Evolutionary conservation across 164 flowering plant species (phyloP), one percentile per base, ranked within the genome.

Genomic region (Magnolia officinalis): DNA sequence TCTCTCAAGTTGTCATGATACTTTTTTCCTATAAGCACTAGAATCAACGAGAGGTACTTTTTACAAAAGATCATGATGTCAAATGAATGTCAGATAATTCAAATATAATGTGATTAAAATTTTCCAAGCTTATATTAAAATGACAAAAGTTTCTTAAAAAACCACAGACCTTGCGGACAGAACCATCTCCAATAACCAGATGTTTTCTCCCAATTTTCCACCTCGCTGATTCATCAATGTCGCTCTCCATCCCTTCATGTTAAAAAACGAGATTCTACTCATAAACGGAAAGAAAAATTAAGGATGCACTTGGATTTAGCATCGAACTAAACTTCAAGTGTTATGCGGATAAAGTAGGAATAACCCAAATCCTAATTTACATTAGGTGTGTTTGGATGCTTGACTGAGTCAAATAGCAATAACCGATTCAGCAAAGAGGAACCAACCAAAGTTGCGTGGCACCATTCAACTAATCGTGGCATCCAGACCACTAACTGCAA

Each of bases 161-260:
- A 55, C n/a, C 26, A 64, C 23, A 19, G 67, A 73, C 75, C 75
- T 73, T 61, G 52, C 24, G 66, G 8, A 67, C 50, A 37, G 67
- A 19, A 55, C 61, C 61, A 37, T 73, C 75, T 13, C 16, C 49
- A 13, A 64, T 13, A 29, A 73, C 14, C 19, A 49, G 75, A 50
- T 20, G 59, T 37, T 61, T 73, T 31, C 50, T 37, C 75, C 18
- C 49, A 16, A 31, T 61, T 20, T 59, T 73, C 75, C 67, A 16
- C 67, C 51, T 73, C 7, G 23, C 50, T 3, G 23, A 61, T 20
- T 73, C 75, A 2, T 73, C 75, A 66, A 73, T 59, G 67, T 73
- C 75, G n/a, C 50, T 61, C 51, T 73, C 75, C 75, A 73, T 64
- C 13, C 61, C 61, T 55, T 55, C 61, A 55, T 16, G 18, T 16